phyloP scores from a whole-genome alignment of 257 asterid species.

The Dorcoceras hygrometricum region DNA sequence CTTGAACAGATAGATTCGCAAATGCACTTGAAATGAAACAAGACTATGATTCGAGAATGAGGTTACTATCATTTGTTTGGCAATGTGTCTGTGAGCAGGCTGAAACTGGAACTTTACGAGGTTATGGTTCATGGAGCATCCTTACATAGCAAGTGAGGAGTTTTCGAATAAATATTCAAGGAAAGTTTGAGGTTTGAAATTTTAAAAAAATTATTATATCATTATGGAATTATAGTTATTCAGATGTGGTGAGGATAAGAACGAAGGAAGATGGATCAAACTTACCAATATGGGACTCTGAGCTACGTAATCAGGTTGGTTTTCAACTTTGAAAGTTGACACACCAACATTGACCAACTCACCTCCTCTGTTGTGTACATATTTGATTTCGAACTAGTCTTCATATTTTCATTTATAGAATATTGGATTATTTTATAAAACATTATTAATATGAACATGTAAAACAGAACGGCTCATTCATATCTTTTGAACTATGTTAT shows the following conservation, averaged over 20 bases:
- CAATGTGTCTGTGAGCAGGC: slow-evolving; percentile 10
- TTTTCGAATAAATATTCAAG: slow-evolving; percentile 11
- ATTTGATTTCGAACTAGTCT: too few species aligned
- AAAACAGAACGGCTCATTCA: too few species aligned
- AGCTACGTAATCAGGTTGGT: slow-evolving; percentile 26
- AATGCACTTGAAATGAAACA: slow-evolving; percentile 3
- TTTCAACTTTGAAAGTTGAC: slow-evolving; percentile 37
- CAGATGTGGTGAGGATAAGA: not conserved
- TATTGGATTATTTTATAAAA: too few species aligned
- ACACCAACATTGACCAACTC: slow-evolving; percentile 27
- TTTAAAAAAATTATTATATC: not conserved
- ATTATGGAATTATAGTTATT: not conserved
- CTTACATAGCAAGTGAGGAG: not conserved
- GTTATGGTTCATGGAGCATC: slow-evolving; percentile 27
- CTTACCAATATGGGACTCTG: slow-evolving; percentile 12
- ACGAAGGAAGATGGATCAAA: slow-evolving; percentile 19
- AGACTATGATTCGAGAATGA: not conserved
- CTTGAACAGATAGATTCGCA: slow-evolving; percentile 6
- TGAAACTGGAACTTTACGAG: slow-evolving; percentile 31
- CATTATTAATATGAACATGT: too few species aligned
- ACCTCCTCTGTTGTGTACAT: too few species aligned
- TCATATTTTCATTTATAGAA: too few species aligned
- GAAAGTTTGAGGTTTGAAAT: not conserved
- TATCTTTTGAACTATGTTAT: too few species aligned
- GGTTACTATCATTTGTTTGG: not conserved